Percentiles rank a stretch among this genome's conserved stretches.
Evolutionary conservation across 139 green algal species (phyloP).

Genomic region (Mychonastes homosphaera): DNA sequence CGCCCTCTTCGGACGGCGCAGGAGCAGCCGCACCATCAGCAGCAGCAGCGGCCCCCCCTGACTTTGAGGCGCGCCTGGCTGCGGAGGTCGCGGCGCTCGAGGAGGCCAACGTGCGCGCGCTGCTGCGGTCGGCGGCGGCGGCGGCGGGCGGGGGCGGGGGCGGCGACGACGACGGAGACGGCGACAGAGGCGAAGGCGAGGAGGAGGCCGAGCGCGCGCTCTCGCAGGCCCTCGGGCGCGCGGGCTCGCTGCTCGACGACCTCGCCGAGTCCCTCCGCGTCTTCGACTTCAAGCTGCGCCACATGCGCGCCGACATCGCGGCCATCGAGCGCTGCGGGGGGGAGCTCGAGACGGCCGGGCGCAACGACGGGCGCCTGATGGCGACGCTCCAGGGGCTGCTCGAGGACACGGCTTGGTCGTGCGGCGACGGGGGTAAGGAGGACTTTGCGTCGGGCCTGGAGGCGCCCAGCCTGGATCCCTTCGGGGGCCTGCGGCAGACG

Average conservation of each 20-base stretch:
- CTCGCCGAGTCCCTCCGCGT: conserved; percentile 17
- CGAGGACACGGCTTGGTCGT: not conserved
- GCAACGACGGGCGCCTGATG: conserved; percentile 36
- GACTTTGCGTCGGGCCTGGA: conserved; percentile 15
- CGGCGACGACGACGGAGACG: too few species aligned
- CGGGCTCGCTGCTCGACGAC: not conserved
- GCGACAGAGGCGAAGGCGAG: conserved; percentile 1
- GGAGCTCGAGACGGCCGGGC: conserved; percentile 27
- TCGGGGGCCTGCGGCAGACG: conserved; percentile 19
- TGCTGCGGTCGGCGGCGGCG: too few species aligned
- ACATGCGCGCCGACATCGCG: conserved; percentile 50
- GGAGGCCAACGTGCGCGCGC: too few species aligned
- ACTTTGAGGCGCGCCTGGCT: too few species aligned
- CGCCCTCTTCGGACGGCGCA: too few species aligned
- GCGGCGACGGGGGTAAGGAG: not conserved
- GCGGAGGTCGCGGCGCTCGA: too few species aligned
- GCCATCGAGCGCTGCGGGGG: conserved; percentile 52
- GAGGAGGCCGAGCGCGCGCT: not conserved
- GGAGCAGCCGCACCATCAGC: too few species aligned
- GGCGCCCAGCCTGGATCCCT: conserved; percentile 12
- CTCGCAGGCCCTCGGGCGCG: too few species aligned
- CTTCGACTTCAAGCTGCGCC: conserved; percentile 51
- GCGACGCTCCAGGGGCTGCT: conserved; percentile 17
- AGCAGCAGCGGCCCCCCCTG: too few species aligned
- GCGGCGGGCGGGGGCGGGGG: too few species aligned